Evolutionary conservation across 2,329 filamentous ascomycete species (phyloP).

Genomic region (Cladorrhinum sp.): DNA sequence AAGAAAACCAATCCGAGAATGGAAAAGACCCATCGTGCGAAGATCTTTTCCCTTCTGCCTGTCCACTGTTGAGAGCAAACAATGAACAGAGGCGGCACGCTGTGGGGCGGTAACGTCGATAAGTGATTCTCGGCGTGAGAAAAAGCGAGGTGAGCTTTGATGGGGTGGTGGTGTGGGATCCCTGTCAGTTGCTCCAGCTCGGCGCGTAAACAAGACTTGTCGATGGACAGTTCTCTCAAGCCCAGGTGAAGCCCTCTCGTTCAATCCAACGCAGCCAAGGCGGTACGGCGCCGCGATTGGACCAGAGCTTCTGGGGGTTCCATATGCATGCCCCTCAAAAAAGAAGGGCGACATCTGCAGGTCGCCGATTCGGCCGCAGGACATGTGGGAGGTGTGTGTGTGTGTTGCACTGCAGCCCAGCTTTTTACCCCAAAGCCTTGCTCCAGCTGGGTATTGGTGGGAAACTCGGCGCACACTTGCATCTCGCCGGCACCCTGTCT

Average conservation of each 20-base stretch:
- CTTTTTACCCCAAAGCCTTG: conserved; percentile 28
- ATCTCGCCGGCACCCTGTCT: conserved; percentile 17
- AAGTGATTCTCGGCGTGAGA: conserved; percentile 14
- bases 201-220: conserved; percentile 53
- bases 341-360: conserved; percentile 24
- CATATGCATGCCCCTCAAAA: conserved; percentile 22
- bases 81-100: conserved; percentile 21
- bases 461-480: conserved; percentile 19
- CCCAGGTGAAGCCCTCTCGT: conserved; percentile 39
- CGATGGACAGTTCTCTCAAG: conserved; percentile 43
- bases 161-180: conserved; percentile 29
- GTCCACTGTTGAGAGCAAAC: conserved; percentile 9
- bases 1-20: conserved; percentile 17
- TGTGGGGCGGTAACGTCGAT: conserved; percentile 35
- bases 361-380: conserved; percentile 36
- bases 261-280: conserved; percentile 47
- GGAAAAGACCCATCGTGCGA: conserved; percentile 19
- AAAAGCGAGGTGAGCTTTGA: conserved; percentile 17
- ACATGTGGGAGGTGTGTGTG: conserved; percentile 26
- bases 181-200: conserved; percentile 38
- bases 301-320: conserved; percentile 11
- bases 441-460: conserved; percentile 25
- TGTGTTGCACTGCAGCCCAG: conserved; percentile 31
- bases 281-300: conserved; percentile 28
- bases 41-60: conserved; percentile 11